Evolutionary conservation across 2,329 filamentous ascomycete genomes (phyloP), one percentile per base, ranked within the genome.

Genomic region (Botrytis elliptica): DNA sequence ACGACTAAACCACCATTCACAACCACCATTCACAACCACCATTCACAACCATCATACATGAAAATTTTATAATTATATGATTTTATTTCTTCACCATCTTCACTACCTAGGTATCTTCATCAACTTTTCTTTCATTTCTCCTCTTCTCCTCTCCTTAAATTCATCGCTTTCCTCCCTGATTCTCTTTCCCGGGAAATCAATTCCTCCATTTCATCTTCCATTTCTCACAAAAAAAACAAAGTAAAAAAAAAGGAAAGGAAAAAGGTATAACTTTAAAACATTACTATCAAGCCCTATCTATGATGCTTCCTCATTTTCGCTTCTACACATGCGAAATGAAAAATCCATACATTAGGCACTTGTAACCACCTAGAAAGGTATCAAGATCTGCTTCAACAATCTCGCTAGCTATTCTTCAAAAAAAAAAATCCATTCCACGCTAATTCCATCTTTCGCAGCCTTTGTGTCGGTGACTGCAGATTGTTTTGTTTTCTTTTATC

Each of bases 381-480:
- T 69, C 49, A 42, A 44, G 38, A 69, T 57, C 49, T 44, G 38
- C 49, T 57, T 57, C 9, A 57, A 38, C 49, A 42, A 42, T 57
- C 38, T 57, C 40, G 36, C 66, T 69, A 33, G 49, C 46, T 55
- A 25, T 20, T 40, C 49, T 52, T 16, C 4, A 42, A 42, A 16
- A 42, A 65, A 46, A 65, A 65, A 55, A 22, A 25, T 38, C 46
- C 49, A 67, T 59, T 33, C 62, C 42, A 42, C 62, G 36, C 44
- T 52, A 55, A 67, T 72, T 72, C 38, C 36, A 72, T 38, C 46
- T 59, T 20, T 57, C 70, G 62, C 70, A 57, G 62, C 33, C 62
- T 38, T 71, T 59, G 62, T 72, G 70, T 44, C 70, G 70, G 62
- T 59, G 70, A 66, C 62, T 18, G 70, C 62, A 72, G 70, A 36